Conservation (phyloP, 2,329 filamentous ascomycete species). For the Claviceps humidiphila region DNA sequence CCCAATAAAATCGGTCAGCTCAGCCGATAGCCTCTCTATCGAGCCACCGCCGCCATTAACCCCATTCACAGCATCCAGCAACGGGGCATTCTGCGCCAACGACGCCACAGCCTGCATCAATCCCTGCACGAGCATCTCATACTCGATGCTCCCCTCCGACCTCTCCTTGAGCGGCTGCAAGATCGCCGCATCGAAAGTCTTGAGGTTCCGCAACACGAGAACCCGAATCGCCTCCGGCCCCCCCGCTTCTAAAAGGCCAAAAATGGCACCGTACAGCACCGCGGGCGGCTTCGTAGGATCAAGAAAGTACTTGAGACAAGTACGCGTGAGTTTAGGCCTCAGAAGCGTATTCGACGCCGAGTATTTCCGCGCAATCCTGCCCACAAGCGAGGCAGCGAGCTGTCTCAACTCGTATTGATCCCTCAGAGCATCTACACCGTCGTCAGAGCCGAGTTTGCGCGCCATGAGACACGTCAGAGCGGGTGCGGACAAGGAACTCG, state of each 20-base stretch:
- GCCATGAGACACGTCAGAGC: conserved; percentile 79
- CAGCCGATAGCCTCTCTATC: conserved; percentile 24
- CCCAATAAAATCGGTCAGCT: conserved; percentile 42
- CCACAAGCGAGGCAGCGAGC: conserved; percentile 69
- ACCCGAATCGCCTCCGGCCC: conserved; percentile 47
- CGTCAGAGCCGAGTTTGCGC: conserved; percentile 57
- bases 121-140: conserved; percentile 42
- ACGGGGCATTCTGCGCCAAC: conserved; percentile 22
- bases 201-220: conserved; percentile 42
- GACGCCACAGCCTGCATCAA: conserved; percentile 39
- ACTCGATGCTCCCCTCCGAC: conserved; percentile 35
- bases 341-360: conserved; percentile 67
- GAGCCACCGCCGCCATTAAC: conserved; percentile 22
- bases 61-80: conserved; percentile 21
- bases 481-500: conserved; percentile 60
- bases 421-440: conserved; percentile 36
- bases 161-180: conserved; percentile 40
- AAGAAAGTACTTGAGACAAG: conserved; percentile 82
- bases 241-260: conserved; percentile 66
- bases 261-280: conserved; percentile 79
- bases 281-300: conserved; percentile 72
- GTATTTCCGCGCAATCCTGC: conserved; percentile 69
- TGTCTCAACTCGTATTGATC: conserved; percentile 73
- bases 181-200: conserved; percentile 38
- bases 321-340: conserved; percentile 79